phyloP scores from a whole-genome alignment of 176 grass and related monocot genomes.

The Oryza longistaminata region DNA sequence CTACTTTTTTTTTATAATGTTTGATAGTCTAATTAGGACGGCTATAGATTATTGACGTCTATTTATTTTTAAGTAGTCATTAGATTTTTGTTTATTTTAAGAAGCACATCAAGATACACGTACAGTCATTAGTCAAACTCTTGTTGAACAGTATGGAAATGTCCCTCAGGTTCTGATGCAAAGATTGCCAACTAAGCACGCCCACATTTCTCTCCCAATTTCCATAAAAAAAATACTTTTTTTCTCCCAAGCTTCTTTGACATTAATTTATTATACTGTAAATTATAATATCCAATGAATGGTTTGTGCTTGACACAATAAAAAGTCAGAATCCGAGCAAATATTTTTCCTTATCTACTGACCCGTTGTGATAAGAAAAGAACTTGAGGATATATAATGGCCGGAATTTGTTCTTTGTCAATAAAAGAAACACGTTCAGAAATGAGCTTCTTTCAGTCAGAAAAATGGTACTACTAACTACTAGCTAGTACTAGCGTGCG shows the following conservation, averaged over 20 bases:
- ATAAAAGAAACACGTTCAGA: neutral
- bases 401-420: neutral
- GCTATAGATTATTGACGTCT: conserved; percentile 7
- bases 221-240: neutral
- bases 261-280: neutral
- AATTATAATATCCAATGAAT: neutral
- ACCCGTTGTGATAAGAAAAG: too few relatives aligned
- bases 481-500: neutral
- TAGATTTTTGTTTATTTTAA: neutral
- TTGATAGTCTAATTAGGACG: conserved; percentile 19
- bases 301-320: neutral
- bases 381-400: too few relatives aligned
- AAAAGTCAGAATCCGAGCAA: neutral
- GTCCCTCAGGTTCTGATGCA: conserved; percentile 5
- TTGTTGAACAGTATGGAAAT: neutral
- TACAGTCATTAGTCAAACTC: neutral
- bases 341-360: neutral
- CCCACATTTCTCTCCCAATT: neutral
- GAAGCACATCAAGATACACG: neutral
- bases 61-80: neutral
- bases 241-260: neutral
- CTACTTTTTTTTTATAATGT: neutral
- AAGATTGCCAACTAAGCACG: neutral
- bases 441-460: conserved; percentile 15
- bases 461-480: neutral